Base-by-base conservation (phyloP, 805 yeast genomes). In the Kuraishia molischiana region DNA sequence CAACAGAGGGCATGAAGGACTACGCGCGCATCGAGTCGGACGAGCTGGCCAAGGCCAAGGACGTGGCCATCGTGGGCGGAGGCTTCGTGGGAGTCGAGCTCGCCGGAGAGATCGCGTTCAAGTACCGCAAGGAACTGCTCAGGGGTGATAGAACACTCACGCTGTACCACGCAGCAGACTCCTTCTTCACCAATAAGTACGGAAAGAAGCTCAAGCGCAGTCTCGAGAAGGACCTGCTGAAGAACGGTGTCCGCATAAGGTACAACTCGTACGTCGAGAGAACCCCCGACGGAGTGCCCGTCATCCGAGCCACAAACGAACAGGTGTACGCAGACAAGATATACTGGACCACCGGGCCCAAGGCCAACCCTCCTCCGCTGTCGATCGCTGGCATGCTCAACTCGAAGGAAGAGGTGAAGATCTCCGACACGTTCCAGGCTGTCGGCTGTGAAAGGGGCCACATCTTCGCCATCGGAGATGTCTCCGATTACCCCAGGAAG, bases 391-490 rank as follows among this genome's bases (percentile, higher is more conserved):
- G 32, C 14, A 31, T 47, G 28, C 36, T 38, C 17, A 44, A 47
- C 32, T 35, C 26, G n/a, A 37, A 34, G 10, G 42, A 41, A 10
- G 44, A 43, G 29, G 30, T 47, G 15, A 35, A 36, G 6, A 46
- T 53, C 11, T 29, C 46, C 9, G 45, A 46, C 5, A 49, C 51
- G 1, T 52, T 54, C 35, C 53, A 49, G 37, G 44, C 48, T 2
- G 30, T 22, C 13, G 48, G 42, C 3, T 36, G 38, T 14, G 13
- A 44, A 1, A 40, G 26, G 30, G 51, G 52, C n/a, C 45, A 48
- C 24, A 44, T 58, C 3, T 59, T 59, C 39, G 57, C 62, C 2
- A 47, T 59, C 36, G 66, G 64, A 11, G 64, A 61, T 43, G 52
- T 52, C n/a, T 38, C 44, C 11, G 46, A 49, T 39, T 48, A 44